Conservation (phyloP, 2,329 filamentous ascomycete species). For the Chalara sp. region DNA sequence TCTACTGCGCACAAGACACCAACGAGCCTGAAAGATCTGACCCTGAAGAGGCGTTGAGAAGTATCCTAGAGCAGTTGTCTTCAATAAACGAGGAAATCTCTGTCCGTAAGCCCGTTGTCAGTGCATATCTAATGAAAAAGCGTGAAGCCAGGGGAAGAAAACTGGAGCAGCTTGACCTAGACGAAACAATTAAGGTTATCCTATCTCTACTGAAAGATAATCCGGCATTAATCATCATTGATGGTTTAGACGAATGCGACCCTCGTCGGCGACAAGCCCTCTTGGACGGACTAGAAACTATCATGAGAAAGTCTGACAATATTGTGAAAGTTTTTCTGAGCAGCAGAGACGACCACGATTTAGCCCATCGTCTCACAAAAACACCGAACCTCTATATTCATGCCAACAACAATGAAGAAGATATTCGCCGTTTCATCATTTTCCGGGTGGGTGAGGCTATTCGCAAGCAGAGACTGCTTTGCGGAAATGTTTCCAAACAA, state of each 20-base stretch:
- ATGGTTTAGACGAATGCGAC: constrained; percentile 12
- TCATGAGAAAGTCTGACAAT: constrained; percentile 3
- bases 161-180: background rate
- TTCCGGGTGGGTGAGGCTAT: background rate
- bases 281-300: constrained; percentile 2
- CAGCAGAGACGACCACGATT: constrained; percentile 9
- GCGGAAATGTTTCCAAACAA: background rate
- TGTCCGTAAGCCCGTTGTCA: background rate
- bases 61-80: constrained; percentile 15
- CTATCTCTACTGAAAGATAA: background rate
- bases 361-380: constrained; percentile 4
- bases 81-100: background rate
- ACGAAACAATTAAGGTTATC: constrained; percentile 3
- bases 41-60: constrained; percentile 16
- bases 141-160: background rate
- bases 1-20: constrained; percentile 23
- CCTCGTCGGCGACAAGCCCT: constrained; percentile 1
- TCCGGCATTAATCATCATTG: constrained; percentile 7
- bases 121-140: background rate
- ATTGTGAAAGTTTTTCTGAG: constrained; percentile 9
- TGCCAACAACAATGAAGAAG: background rate
- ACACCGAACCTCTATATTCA: constrained; percentile 5
- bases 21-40: constrained; percentile 19
- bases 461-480: background rate
- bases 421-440: background rate